phyloP scores from a whole-genome alignment of 306 rosid species.

The Ochetophila trinervis region DNA sequence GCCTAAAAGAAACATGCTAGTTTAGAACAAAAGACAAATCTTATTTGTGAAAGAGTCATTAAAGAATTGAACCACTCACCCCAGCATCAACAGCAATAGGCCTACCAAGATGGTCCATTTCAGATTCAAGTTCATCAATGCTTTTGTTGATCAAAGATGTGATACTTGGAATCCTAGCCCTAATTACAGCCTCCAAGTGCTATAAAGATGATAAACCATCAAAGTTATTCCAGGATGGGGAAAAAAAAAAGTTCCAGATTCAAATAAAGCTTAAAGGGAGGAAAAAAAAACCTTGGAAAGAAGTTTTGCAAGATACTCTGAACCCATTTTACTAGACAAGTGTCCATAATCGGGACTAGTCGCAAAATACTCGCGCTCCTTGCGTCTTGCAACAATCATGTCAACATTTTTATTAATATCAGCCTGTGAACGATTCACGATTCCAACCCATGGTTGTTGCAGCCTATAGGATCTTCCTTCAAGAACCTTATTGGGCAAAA shows the following conservation, averaged over 20 bases:
- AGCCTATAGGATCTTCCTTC: slow-evolving; percentile 94
- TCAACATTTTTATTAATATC: slow-evolving; percentile 91
- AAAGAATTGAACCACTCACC: slow-evolving; percentile 45
- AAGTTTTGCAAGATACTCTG: slow-evolving; percentile 95
- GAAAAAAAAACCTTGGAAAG: slow-evolving; percentile 78
- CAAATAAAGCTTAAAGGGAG: not conserved
- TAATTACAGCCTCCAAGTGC: slow-evolving; percentile 80
- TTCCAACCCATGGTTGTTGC: slow-evolving; percentile 95
- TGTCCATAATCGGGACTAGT: slow-evolving; percentile 97
- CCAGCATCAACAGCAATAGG: slow-evolving; percentile 88
- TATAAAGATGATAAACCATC: slow-evolving; percentile 39
- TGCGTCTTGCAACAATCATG: slow-evolving; percentile 84
- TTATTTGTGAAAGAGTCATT: slow-evolving; percentile 1
- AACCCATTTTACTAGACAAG: slow-evolving; percentile 83
- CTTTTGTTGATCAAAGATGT: slow-evolving; percentile 74
- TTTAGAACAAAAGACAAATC: slow-evolving; percentile 16
- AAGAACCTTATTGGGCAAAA: slow-evolving; percentile 52
- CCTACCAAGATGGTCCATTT: slow-evolving; percentile 84
- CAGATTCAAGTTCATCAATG: slow-evolving; percentile 86
- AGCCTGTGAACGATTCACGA: slow-evolving; percentile 96
- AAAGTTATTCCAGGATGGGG: slow-evolving; percentile 2
- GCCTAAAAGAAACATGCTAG: slow-evolving; percentile 51
- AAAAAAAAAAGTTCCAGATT: not conserved
- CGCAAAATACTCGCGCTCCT: slow-evolving; percentile 86
- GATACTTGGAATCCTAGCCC: slow-evolving; percentile 79